These are phyloP conservation scores for Candida hungchunana DNA, from an alignment of 805 yeast genomes.

Conservation along the genomic window DNA sequence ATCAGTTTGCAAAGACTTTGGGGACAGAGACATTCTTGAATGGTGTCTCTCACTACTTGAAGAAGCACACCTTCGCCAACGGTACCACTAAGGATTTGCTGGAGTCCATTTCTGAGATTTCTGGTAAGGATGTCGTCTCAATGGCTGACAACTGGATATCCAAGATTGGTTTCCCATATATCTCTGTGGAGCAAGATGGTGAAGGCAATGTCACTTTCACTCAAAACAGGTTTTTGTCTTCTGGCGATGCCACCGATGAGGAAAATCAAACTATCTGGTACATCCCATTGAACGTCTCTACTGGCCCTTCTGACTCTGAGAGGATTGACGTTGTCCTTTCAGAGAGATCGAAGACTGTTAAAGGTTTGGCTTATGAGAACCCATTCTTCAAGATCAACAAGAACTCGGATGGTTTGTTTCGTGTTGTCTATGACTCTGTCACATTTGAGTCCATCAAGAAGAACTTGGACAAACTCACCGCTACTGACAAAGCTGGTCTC, in stretches of 20 bases:
- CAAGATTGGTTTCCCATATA: conserved; percentile 73
- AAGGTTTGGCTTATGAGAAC: conserved; percentile 33
- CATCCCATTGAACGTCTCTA: conserved; percentile 43
- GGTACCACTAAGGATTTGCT: conserved; percentile 72
- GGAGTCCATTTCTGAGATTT: conserved; percentile 60
- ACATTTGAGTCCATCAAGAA: conserved; percentile 61
- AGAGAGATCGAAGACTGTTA: conserved; percentile 39
- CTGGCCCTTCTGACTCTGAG: conserved; percentile 43
- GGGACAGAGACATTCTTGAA: conserved; percentile 71
- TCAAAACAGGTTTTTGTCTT: conserved; percentile 68
- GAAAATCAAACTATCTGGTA: conserved; percentile 68
- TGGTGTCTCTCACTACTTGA: conserved; percentile 74
- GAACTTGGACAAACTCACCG: conserved; percentile 51
- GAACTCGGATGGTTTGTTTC: conserved; percentile 69
- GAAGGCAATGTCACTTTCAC: conserved; percentile 46
- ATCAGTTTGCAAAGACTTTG: conserved; percentile 71
- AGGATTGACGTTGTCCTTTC: conserved; percentile 57
- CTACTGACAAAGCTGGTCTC: conserved; percentile 71
- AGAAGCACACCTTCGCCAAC: conserved; percentile 71
- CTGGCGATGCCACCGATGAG: conserved; percentile 69
- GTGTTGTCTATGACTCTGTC: conserved; percentile 62
- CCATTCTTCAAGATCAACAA: conserved; percentile 65
- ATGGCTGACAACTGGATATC: conserved; percentile 78
- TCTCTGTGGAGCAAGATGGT: conserved; percentile 51
- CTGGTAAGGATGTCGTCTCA: conserved; percentile 64